Evolutionary conservation across 345 rosid species (phyloP).

Genomic region (Trapa incisa): DNA sequence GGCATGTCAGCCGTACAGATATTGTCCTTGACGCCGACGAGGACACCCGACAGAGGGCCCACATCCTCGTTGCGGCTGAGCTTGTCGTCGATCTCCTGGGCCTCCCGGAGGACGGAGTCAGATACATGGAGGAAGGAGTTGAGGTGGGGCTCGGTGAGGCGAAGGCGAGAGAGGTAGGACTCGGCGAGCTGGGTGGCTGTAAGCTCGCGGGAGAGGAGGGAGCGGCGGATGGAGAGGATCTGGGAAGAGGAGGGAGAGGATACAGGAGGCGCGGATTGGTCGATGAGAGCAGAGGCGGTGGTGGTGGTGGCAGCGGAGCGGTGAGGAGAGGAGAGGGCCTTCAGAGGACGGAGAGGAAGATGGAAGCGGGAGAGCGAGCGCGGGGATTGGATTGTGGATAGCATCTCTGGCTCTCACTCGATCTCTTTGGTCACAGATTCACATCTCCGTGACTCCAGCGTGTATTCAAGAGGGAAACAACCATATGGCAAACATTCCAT

Average conservation of each 20-base stretch:
- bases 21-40: conserved; percentile 77
- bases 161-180: conserved; percentile 57
- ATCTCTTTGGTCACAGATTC: conserved; percentile 7
- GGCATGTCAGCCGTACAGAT: conserved; percentile 85
- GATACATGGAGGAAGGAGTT: conserved; percentile 70
- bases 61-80: conserved; percentile 41
- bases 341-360: conserved; percentile 18
- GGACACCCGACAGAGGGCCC: conserved; percentile 70
- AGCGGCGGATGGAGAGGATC: conserved; percentile 55
- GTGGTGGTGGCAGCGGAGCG: conserved; percentile 13
- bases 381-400: conserved; percentile 29
- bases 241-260: conserved; percentile 38
- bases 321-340: conserved; percentile 6
- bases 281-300: conserved; percentile 13
- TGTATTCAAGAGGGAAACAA: neutral
- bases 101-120: conserved; percentile 36
- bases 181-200: conserved; percentile 57
- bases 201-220: conserved; percentile 56
- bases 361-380: conserved; percentile 28
- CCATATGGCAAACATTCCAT: conserved; percentile 7
- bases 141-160: conserved; percentile 59
- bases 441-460: neutral
- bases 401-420: conserved; percentile 23
- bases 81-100: conserved; percentile 37
- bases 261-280: conserved; percentile 17